Base-by-base conservation (phyloP, 352 stramenopile species). In the Aphanomyces astaci region DNA sequence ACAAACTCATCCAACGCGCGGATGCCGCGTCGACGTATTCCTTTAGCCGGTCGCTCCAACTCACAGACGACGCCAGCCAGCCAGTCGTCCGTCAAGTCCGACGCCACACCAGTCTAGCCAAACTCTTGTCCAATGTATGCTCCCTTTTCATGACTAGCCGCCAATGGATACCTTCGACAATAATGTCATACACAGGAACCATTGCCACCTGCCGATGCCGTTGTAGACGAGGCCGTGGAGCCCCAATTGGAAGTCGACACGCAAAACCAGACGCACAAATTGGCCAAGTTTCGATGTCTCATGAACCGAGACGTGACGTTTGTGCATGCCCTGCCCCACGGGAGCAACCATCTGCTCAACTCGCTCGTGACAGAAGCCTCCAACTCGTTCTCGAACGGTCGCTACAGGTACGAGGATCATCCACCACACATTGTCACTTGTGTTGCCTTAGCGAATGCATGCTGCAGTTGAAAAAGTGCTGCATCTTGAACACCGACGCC, bases 221-320 rank as follows among this genome's bases (percentile, higher is more conserved):
- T n/a, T n/a, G n/a, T 43, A 7, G 36, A 43, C 36, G 36, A 7
- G 15, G 36, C 7, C 7, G 36, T 43, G 36, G 36, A 43, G 36
- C 36, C 36, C 36, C 7, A 43, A 43, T 15, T 43, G 7, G 36
- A 15, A 32, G 51, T 28, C 13, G 19, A 59, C 25, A 39, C 30
- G 7, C 25, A 59, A 36, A 25, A 59, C n/a, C 11, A 30, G 27
- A 30, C 13, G 51, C 51, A 59, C 4, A 59, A 53, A 4, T 7
- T 54, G 22, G 36, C 39, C 30, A 65, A 65, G 56, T 65, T 52
- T 28, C 56, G 24, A 17, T 65, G 56, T 24, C 56, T 65, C 22
- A 32, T 65, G n/a, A 48, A 48, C 27, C 56, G 56, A 25, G 56
- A 65, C 22, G 40, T 65, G 7, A 48, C 25, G 11, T 36, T 65